Evolutionary conservation across 2,329 filamentous ascomycete genomes (phyloP), one percentile per base, ranked within the genome.

Genomic region (Cryphonectria japonica): DNA sequence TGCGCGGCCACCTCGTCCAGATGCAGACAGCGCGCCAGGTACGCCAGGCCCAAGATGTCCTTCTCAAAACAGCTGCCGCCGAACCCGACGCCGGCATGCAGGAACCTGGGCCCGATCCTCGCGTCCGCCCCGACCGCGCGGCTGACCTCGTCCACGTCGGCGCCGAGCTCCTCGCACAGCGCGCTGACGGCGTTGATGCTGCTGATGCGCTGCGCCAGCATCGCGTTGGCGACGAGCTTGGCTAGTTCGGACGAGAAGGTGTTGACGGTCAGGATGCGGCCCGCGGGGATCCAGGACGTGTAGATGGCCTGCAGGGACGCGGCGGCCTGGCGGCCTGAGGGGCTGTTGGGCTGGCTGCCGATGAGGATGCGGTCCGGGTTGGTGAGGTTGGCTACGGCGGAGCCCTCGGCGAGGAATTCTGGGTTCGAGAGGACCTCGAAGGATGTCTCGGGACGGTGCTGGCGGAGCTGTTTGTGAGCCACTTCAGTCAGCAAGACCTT

Each of bases 21-120:
- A 62, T 87, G 83, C 34, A 90, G 76, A 2, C 82, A 84, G 71
- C 88, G 84, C 0, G 89, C 86, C 6, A 91, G 81, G 77, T 90
- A 90, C 2, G 85, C 83, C 52, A 91, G 78, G 75, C 83, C 88
- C 29, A 87, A 80, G 66, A 90, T 86, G 75, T 91, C 89, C 75
- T 91, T 91, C 73, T 86, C 83, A 78, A 91, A 90, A 76, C 89
- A 91, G 9, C 85, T 87, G 0, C 89, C 89, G n/a, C 89, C 89
- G 73, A 90, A 91, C 0, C 89, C 89, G 14, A 89, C 80, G 7
- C 85, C 85, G 1, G 88, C 85, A 76, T 89, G 86, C 11, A 91
- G 80, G 77, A 89, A 88, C 68, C 84, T 83, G 0, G 82, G 76
- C 0, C 89, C 89, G 57, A 91, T 87, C 26, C 89, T 82, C 2